Percentiles rank a stretch among this genome's conserved stretches.
Conservation (phyloP, 305 asterid genomes). For the Fraxinus albicans region DNA sequence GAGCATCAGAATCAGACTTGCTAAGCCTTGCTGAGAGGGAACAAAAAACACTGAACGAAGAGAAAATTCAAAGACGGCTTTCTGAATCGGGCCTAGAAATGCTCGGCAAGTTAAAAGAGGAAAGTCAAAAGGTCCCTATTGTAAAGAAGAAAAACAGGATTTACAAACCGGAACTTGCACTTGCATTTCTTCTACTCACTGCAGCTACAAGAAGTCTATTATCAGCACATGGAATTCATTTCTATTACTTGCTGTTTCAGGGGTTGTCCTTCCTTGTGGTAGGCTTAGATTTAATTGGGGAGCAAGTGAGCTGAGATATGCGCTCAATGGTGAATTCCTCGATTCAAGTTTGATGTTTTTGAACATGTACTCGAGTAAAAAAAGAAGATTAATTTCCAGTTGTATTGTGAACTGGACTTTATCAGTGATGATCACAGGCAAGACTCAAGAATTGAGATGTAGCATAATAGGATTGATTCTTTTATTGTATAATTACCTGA, state of each 20-base stretch:
- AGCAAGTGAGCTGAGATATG: constrained; percentile 62
- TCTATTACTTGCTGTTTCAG: constrained; percentile 87
- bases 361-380: constrained; percentile 29
- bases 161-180: constrained; percentile 70
- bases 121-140: constrained; percentile 28
- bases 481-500: constrained; percentile 38
- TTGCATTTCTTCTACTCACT: constrained; percentile 79
- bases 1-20: constrained; percentile 85
- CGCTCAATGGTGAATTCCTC: neutral
- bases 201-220: constrained; percentile 85
- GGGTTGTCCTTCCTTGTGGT: constrained; percentile 77
- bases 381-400: constrained; percentile 11
- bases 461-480: constrained; percentile 40
- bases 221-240: constrained; percentile 91
- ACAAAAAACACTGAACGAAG: constrained; percentile 50
- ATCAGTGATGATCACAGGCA: constrained; percentile 2
- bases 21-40: constrained; percentile 77
- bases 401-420: constrained; percentile 18
- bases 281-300: constrained; percentile 91
- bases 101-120: constrained; percentile 59
- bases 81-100: constrained; percentile 87
- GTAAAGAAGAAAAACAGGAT: constrained; percentile 62
- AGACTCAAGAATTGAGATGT: constrained; percentile 10
- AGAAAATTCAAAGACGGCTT: constrained; percentile 66
- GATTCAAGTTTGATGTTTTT: constrained; percentile 21